These are phyloP conservation scores for Rhodotorula sp. DNA, from an alignment of 1,284 basidiomycete genomes.

Conservation along the genomic window DNA sequence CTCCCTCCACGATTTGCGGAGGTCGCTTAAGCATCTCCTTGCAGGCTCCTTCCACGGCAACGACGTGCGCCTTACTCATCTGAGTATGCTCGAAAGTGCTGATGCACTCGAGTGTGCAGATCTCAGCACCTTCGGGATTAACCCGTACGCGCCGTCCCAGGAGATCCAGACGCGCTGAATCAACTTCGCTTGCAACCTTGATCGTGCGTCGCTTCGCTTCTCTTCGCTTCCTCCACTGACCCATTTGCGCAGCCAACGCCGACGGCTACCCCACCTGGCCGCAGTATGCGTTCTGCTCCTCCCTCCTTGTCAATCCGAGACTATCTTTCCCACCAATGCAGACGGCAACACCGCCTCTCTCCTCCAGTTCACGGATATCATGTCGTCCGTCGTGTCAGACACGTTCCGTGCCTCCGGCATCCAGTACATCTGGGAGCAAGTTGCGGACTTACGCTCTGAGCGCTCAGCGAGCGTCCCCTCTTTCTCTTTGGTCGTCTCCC, in stretches of 20 bases:
- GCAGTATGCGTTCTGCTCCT: not conserved
- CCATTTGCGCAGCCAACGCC: conserved; percentile 1
- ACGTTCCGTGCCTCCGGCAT: conserved; percentile 16
- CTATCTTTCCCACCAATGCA: not conserved
- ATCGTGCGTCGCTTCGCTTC: not conserved
- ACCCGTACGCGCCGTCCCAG: conserved; percentile 1
- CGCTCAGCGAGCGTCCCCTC: too few species aligned
- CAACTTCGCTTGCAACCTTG: conserved; percentile 11
- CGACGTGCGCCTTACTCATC: too few species aligned
- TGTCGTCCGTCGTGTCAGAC: conserved; percentile 7
- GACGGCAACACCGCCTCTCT: conserved; percentile 16
- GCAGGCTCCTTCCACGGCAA: too few species aligned
- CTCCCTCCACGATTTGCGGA: too few species aligned
- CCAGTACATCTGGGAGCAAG: conserved; percentile 8
- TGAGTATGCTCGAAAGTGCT: too few species aligned
- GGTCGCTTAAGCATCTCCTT: too few species aligned
- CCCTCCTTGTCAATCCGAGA: not conserved
- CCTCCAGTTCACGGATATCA: conserved; percentile 22
- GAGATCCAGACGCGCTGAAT: conserved; percentile 29
- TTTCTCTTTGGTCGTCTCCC: too few species aligned
- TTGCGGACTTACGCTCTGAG: not conserved
- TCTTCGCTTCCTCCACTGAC: too few species aligned
- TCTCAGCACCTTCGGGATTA: not conserved
- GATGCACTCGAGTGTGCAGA: not conserved
- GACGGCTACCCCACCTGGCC: conserved; percentile 23